A percentile compares a stretch with the other conserved stretches of the same genome.
Evolutionary conservation across 345 rosid species (phyloP).

Genomic region (Draba incana): DNA sequence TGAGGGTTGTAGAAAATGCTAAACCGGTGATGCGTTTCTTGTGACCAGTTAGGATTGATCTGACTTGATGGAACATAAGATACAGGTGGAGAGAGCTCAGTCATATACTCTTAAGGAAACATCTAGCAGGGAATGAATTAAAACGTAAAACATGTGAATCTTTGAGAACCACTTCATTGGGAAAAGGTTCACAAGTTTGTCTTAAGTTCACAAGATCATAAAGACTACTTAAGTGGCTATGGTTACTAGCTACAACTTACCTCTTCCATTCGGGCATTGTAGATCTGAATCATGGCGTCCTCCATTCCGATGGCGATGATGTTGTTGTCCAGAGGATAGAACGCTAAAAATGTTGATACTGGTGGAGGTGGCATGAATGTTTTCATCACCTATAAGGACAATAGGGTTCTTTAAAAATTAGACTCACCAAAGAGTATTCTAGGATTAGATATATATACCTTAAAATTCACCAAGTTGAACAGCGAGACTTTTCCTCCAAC

Average conservation of each 20-base stretch:
- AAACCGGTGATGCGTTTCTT: conserved; percentile 81
- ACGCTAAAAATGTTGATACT: conserved; percentile 82
- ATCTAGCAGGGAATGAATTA: neutral
- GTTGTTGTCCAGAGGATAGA: conserved; percentile 88
- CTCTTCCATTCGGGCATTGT: conserved; percentile 84
- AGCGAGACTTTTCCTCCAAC: conserved; percentile 88
- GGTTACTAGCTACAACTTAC: conserved; percentile 43
- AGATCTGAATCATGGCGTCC: conserved; percentile 81
- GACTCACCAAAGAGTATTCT: conserved; percentile 11
- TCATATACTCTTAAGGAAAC: neutral
- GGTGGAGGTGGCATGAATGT: conserved; percentile 89
- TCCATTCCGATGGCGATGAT: conserved; percentile 91
- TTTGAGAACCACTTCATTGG: conserved; percentile 5
- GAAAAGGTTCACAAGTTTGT: conserved; percentile 5
- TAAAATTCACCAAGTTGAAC: conserved; percentile 93
- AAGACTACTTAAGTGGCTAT: conserved; percentile 9
- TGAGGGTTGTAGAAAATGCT: conserved; percentile 77
- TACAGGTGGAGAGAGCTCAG: conserved; percentile 23
- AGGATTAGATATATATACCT: conserved; percentile 48
- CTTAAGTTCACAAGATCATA: conserved; percentile 4
- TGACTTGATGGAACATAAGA: conserved; percentile 55
- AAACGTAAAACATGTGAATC: conserved; percentile 20
- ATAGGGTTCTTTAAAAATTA: conserved; percentile 4
- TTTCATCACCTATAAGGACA: conserved; percentile 73
- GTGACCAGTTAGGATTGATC: conserved; percentile 85